Conservation (phyloP, 306 rosid genomes). For the Quercus agrifolia region DNA sequence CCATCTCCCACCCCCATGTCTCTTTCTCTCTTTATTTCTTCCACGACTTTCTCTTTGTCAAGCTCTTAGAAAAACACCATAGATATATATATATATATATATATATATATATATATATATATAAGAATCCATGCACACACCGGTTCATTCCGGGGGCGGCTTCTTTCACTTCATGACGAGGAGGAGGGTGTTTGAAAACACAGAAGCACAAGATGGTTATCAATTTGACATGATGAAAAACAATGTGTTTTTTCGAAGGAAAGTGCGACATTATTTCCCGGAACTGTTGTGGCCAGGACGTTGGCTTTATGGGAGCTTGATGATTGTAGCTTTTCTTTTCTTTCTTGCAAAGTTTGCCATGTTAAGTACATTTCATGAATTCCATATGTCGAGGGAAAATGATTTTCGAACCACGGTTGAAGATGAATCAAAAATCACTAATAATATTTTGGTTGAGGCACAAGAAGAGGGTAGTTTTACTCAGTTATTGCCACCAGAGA, state of each 20-base stretch:
- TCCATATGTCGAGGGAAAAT: background rate
- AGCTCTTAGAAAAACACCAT: background rate
- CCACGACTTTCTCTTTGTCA: background rate
- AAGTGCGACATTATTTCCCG: conserved; percentile 18
- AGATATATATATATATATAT: too few relatives aligned
- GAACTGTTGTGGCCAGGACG: conserved; percentile 18
- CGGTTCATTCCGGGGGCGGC: background rate
- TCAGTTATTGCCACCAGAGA: background rate
- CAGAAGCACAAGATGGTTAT: conserved; percentile 24
- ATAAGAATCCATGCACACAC: background rate
- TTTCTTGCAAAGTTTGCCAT: conserved; percentile 36
- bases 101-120: too few relatives aligned
- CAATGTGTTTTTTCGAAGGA: conserved; percentile 5
- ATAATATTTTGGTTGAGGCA: background rate
- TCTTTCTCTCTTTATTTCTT: conserved; percentile 4
- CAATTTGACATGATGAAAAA: background rate
- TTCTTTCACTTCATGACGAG: conserved; percentile 14
- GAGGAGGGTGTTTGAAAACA: conserved; percentile 33
- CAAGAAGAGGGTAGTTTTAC: background rate
- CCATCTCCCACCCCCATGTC: background rate
- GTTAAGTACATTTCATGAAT: conserved; percentile 31
- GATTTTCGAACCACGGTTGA: conserved; percentile 1
- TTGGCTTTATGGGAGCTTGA: conserved; percentile 19
- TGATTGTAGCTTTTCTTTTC: conserved; percentile 37
- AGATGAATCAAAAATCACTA: background rate